Conservation (phyloP, 1,139 yeast genomes). For the Candida sanyaensis region DNA sequence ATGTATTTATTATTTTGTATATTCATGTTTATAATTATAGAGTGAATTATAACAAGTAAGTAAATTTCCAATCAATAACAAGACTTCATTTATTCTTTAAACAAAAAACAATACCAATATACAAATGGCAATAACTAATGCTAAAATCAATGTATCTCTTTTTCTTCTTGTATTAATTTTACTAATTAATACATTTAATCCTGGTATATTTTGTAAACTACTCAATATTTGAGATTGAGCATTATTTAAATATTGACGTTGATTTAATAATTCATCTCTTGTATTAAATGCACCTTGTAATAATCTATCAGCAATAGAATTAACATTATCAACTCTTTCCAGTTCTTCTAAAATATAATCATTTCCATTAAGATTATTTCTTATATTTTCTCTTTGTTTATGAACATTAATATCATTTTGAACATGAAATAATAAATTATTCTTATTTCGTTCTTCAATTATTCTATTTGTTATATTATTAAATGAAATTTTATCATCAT, state of each 20-base stretch:
- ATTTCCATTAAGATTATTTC: conserved; percentile 26
- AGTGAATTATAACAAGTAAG: no score
- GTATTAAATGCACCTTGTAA: conserved; percentile 86
- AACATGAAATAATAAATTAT: conserved; percentile 73
- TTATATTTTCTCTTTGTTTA: conserved; percentile 30
- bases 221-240: conserved; percentile 67
- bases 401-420: conserved; percentile 73
- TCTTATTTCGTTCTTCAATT: conserved; percentile 72
- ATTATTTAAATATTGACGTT: conserved; percentile 61
- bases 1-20: no score
- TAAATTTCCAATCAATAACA: no score
- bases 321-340: conserved; percentile 69
- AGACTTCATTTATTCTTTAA: conserved; percentile 4
- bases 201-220: conserved; percentile 73
- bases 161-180: conserved; percentile 87
- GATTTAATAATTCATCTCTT: conserved; percentile 78
- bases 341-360: conserved; percentile 81
- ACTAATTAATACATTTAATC: conserved; percentile 71
- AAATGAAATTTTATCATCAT: conserved; percentile 69
- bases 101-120: conserved; percentile 65
- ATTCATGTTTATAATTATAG: no score
- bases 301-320: conserved; percentile 75
- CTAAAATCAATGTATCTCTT: conserved; percentile 85
- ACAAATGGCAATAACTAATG: conserved; percentile 71
- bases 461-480: conserved; percentile 59